phyloP scores from a whole-genome alignment of 176 grass and related monocot genomes.

The Ensete ventricosum region DNA sequence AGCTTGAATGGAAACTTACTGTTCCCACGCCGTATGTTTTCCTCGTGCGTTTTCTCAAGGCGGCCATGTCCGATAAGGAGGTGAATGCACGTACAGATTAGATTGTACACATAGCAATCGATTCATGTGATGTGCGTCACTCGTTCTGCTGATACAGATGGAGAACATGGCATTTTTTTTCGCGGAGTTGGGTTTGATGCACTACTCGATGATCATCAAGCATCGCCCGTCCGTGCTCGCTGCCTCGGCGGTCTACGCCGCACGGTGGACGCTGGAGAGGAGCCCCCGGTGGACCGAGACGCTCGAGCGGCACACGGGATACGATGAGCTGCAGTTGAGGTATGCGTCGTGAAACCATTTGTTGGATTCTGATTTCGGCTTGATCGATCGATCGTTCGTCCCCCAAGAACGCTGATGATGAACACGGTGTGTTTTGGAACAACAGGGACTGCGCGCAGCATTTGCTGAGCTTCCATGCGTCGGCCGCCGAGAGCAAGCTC shows the following conservation, averaged over 20 bases:
- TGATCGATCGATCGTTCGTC: background rate
- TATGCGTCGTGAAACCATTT: constrained; percentile 23
- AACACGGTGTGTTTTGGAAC: background rate
- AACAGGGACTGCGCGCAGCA: constrained; percentile 40
- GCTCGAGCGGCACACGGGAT: constrained; percentile 59
- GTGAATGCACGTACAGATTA: constrained; percentile 16
- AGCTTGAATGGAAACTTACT: constrained; percentile 83
- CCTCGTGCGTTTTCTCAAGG: constrained; percentile 75
- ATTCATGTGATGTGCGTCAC: background rate
- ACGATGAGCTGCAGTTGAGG: constrained; percentile 44
- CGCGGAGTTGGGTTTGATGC: constrained; percentile 69
- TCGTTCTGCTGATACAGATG: constrained; percentile 34
- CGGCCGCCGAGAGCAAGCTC: constrained; percentile 49
- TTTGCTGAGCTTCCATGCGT: constrained; percentile 41
- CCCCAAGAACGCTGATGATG: background rate
- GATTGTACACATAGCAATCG: background rate
- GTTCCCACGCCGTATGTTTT: constrained; percentile 81
- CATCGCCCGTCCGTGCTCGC: constrained; percentile 56
- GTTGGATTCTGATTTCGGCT: too few relatives aligned
- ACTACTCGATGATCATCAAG: constrained; percentile 50
- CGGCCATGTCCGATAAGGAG: constrained; percentile 46
- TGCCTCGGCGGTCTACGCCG: constrained; percentile 74
- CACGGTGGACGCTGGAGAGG: constrained; percentile 60
- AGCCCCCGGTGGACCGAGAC: constrained; percentile 71
- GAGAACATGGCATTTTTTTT: constrained; percentile 82